These are phyloP conservation scores for Carex pumila DNA, from an alignment of 176 grass and related monocot genomes.

Conservation along the genomic window DNA sequence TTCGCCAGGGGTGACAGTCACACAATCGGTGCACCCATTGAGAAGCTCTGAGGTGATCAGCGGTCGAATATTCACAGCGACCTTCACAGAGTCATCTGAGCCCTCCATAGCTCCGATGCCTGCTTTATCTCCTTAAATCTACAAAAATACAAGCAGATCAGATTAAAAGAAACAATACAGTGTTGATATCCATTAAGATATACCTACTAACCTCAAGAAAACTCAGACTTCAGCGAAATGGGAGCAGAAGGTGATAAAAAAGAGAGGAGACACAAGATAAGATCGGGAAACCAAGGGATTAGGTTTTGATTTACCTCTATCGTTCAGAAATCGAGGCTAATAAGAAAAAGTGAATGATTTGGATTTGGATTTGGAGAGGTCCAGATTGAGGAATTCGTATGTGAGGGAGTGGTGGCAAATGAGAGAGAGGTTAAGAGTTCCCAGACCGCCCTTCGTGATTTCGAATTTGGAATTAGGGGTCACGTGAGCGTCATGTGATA, in stretches of 20 bases:
- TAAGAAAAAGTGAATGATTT: neutral
- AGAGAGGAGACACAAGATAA: neutral
- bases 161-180: neutral
- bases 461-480: conserved; percentile 11
- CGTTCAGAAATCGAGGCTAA: neutral
- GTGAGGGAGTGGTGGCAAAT: neutral
- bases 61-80: conserved; percentile 83
- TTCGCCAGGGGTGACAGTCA: conserved; percentile 58
- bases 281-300: neutral
- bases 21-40: conserved; percentile 71
- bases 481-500: conserved; percentile 7
- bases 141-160: neutral
- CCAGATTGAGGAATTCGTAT: neutral
- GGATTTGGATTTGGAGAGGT: neutral
- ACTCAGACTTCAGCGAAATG: neutral
- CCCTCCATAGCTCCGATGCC: neutral
- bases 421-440: neutral
- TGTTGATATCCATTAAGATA: neutral
- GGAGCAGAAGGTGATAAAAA: neutral
- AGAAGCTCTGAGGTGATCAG: conserved; percentile 85
- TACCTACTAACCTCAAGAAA: neutral
- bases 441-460: neutral
- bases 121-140: neutral
- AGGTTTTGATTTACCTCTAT: neutral
- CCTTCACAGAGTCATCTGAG: conserved; percentile 67